These are phyloP conservation scores for Penicillium digitatum DNA, from an alignment of 2,329 filamentous ascomycete species.

Conservation along the genomic window DNA sequence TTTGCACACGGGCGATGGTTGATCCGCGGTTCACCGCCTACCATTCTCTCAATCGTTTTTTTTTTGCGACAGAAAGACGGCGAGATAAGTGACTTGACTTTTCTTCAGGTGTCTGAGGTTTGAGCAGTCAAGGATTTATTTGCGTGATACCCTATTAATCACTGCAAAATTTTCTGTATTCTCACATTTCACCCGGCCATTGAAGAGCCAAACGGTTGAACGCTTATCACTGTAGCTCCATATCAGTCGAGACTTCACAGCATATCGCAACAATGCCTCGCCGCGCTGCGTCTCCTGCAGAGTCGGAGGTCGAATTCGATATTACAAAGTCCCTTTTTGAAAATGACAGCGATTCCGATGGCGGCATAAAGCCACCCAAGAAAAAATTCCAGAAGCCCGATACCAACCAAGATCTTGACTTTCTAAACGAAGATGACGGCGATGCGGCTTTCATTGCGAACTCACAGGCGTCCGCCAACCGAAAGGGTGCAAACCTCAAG, in stretches of 20 bases:
- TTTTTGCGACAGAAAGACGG: conserved; percentile 16
- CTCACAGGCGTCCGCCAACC: conserved; percentile 79
- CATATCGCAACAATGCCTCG: conserved; percentile 56
- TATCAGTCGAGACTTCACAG: conserved; percentile 8
- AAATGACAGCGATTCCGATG: conserved; percentile 49
- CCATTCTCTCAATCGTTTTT: conserved; percentile 18
- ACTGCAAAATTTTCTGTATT: neutral
- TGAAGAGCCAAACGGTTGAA: conserved; percentile 4
- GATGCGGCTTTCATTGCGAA: conserved; percentile 88
- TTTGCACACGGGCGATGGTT: conserved; percentile 18
- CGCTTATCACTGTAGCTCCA: conserved; percentile 12
- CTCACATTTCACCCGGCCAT: neutral
- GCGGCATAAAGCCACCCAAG: conserved; percentile 46
- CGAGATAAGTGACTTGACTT: conserved; percentile 10
- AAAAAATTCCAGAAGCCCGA: conserved; percentile 37
- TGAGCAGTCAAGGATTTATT: conserved; percentile 1
- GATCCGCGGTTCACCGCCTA: conserved; percentile 16
- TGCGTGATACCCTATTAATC: neutral
- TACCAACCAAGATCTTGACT: conserved; percentile 41
- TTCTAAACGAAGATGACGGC: conserved; percentile 60
- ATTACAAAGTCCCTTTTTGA: conserved; percentile 76
- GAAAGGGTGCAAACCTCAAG: conserved; percentile 77
- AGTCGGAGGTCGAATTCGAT: conserved; percentile 87
- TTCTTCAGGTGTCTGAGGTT: conserved; percentile 8
- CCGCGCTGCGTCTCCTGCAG: conserved; percentile 72